Conservation (phyloP, 441 rosid species). For the Brassica balearica region DNA sequence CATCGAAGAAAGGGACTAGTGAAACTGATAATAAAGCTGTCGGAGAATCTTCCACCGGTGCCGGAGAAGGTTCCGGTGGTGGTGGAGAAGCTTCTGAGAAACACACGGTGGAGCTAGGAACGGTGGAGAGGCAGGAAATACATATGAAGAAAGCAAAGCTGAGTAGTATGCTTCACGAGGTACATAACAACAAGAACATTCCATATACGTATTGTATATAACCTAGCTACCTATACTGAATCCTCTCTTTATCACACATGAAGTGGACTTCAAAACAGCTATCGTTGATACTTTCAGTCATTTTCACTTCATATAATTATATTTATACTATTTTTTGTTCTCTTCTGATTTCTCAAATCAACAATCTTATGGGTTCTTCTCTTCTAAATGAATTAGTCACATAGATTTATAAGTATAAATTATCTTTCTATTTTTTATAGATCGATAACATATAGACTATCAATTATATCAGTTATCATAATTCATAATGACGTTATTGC, state of each 20-base stretch:
- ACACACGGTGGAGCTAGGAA: conserved; percentile 62
- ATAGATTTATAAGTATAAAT: background rate
- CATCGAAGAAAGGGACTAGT: conserved; percentile 50
- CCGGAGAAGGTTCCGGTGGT: conserved; percentile 59
- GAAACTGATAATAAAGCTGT: conserved; percentile 48
- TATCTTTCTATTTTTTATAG: background rate
- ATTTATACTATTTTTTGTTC: background rate
- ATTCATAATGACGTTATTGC: conserved; percentile 27
- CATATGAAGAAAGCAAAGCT: conserved; percentile 98
- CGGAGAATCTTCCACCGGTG: conserved; percentile 56
- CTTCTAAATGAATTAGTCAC: conserved; percentile 4
- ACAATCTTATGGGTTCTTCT: background rate
- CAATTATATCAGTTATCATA: conserved; percentile 49
- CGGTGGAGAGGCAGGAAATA: conserved; percentile 94
- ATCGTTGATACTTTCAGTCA: conserved; percentile 20
- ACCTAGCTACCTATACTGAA: background rate
- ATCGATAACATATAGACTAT: conserved; percentile 26
- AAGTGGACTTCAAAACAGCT: conserved; percentile 37
- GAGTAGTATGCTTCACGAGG: conserved; percentile 93
- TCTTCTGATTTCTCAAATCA: conserved; percentile 19
- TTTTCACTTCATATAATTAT: conserved; percentile 33
- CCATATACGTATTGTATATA: conserved; percentile 7
- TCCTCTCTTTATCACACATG: conserved; percentile 41
- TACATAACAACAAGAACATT: conserved; percentile 35
- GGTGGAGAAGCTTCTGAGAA: conserved; percentile 58